Evolutionary conservation across 1,284 basidiomycete genomes (phyloP).

Genomic region (Sanguinoderma infundibulare): DNA sequence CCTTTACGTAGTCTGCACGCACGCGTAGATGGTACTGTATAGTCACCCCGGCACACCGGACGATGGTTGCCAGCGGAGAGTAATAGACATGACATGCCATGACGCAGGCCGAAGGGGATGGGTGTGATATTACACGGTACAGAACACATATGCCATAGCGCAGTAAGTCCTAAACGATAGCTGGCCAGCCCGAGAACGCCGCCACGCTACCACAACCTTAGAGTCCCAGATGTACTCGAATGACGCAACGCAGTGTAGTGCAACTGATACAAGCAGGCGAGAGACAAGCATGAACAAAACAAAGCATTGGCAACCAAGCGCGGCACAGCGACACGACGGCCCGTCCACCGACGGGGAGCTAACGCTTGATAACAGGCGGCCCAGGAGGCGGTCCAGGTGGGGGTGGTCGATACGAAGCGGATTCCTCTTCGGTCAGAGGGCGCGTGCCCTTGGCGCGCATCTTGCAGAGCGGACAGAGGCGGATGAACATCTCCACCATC

Average conservation of each 20-base stretch:
- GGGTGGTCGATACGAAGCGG: conserved; percentile 18
- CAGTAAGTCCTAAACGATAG: conserved; percentile 6
- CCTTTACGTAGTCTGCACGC: neutral
- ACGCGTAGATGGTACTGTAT: neutral
- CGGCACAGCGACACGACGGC: no score
- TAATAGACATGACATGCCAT: neutral
- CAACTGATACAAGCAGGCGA: neutral
- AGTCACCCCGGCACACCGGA: neutral
- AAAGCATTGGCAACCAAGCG: neutral
- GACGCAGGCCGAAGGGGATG: neutral
- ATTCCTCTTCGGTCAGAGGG: conserved; percentile 27
- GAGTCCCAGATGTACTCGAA: conserved; percentile 14
- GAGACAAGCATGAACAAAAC: neutral
- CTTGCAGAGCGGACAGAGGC: conserved; percentile 66
- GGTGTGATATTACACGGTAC: conserved; percentile 7
- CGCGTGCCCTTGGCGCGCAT: conserved; percentile 36
- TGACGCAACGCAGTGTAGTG: conserved; percentile 2
- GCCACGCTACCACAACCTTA: conserved; percentile 3
- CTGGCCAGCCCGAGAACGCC: conserved; percentile 5
- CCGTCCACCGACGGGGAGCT: neutral
- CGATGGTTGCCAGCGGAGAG: neutral
- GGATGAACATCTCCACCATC: conserved; percentile 70
- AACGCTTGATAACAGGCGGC: conserved; percentile 26
- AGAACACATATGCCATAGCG: neutral
- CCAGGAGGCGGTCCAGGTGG: conserved; percentile 8